A percentile compares a stretch with the other conserved stretches of the same genome.
These are phyloP conservation scores for Cicer bijugum DNA, from an alignment of 306 rosid species.

Conservation along the genomic window DNA sequence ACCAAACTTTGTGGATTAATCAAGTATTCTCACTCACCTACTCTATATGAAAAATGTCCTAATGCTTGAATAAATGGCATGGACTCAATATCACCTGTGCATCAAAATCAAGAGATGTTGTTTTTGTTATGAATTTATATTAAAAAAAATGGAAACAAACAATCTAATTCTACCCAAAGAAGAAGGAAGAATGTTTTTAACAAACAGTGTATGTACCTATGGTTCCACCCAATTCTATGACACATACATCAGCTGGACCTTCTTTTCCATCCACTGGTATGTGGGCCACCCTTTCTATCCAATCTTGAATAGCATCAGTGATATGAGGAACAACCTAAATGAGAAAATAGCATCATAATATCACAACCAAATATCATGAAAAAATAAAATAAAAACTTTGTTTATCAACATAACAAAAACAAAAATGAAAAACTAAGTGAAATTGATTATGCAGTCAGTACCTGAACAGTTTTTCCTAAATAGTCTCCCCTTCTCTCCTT, in stretches of 20 bases:
- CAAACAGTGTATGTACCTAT: constrained; percentile 58
- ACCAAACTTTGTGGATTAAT: background rate
- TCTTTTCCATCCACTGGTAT: constrained; percentile 77
- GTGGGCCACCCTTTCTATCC: constrained; percentile 88
- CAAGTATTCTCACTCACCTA: constrained; percentile 64
- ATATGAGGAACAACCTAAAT: constrained; percentile 84
- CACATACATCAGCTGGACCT: constrained; percentile 86
- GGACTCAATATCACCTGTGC: constrained; percentile 92
- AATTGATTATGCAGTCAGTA: constrained; percentile 36
- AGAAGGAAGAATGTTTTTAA: constrained; percentile 29
- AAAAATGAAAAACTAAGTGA: background rate
- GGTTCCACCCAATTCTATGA: constrained; percentile 91
- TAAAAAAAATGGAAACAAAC: constrained; percentile 12
- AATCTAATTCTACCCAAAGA: constrained; percentile 35
- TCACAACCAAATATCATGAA: constrained; percentile 19
- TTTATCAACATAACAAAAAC: constrained; percentile 11
- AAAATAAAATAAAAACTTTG: constrained; percentile 2
- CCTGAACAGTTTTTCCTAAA: constrained; percentile 91
- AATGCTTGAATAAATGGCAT: constrained; percentile 83
- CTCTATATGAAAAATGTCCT: constrained; percentile 78
- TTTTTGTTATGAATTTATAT: constrained; percentile 16
- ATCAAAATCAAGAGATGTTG: constrained; percentile 35
- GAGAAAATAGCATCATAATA: constrained; percentile 26
- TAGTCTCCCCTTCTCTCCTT: constrained; percentile 88
- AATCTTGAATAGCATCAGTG: constrained; percentile 86